These are phyloP conservation scores for Coniochaeta hoffmannii DNA, from an alignment of 2,329 filamentous ascomycete genomes.

Conservation along the genomic window DNA sequence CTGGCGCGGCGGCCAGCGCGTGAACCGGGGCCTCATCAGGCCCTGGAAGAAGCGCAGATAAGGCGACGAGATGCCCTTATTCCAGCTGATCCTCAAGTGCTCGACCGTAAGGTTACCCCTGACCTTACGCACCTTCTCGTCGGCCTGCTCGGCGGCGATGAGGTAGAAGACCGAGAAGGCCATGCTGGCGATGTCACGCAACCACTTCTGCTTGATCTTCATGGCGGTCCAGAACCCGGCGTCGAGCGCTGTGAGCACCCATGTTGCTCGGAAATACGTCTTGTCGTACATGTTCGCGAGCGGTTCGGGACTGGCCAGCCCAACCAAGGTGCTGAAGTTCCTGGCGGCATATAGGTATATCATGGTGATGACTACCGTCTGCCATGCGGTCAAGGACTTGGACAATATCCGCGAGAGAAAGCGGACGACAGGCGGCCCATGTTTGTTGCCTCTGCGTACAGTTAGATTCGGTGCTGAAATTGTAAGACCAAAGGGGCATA, in stretches of 20 bases:
- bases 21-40: slow-evolving; percentile 70
- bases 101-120: slow-evolving; percentile 81
- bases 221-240: slow-evolving; percentile 99
- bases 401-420: slow-evolving; percentile 65
- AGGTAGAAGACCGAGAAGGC: slow-evolving; percentile 87
- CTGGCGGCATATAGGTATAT: slow-evolving; percentile 85
- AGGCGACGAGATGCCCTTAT: slow-evolving; percentile 76
- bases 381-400: slow-evolving; percentile 74
- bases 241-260: slow-evolving; percentile 89
- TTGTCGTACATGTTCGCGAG: slow-evolving; percentile 89
- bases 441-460: slow-evolving; percentile 63
- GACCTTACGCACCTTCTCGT: slow-evolving; percentile 93
- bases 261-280: slow-evolving; percentile 91
- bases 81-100: slow-evolving; percentile 88
- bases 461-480: slow-evolving; percentile 8
- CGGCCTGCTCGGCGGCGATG: slow-evolving; percentile 84
- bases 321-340: slow-evolving; percentile 89
- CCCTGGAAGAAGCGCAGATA: slow-evolving; percentile 69
- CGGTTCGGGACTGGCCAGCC: slow-evolving; percentile 86
- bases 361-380: slow-evolving; percentile 78
- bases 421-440: slow-evolving; percentile 76
- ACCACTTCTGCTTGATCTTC: slow-evolving; percentile 71
- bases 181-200: slow-evolving; percentile 75
- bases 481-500: neutral
- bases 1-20: slow-evolving; percentile 71